Evolutionary conservation across 2,329 filamentous ascomycete species (phyloP), one percentile per base, ranked within the genome.

Genomic region (Alternaria triticina): DNA sequence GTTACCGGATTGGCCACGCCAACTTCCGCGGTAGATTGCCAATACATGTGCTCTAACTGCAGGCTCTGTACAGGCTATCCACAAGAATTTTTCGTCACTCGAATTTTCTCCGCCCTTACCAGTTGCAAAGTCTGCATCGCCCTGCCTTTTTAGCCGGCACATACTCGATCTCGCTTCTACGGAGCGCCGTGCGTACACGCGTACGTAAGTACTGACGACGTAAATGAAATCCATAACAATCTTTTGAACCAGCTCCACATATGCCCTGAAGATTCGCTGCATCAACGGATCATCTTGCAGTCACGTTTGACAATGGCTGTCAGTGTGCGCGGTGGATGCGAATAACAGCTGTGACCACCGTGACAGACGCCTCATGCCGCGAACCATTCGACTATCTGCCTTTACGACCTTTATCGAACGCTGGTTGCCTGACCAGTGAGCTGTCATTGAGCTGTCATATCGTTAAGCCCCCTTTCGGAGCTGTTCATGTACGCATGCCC

Each of bases 81-180:
- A 59, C 44, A 23, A 23, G 22, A 52, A 28, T 20, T 52, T 52
- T 52, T 23, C 13, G 22, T 52, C 54, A 40, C 36, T 43, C 23
- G 23, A 44, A 43, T 52, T 44, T 25, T 44, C 33, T 25, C 36
- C 36, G 45, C 30, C 36, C 44, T 23, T 40, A 28, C 55, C 47
- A 62, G 57, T 49, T 33, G 40, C 45, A 47, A 22, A 54, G n/a
- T 54, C 47, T 47, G 57, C 55, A 22, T 59, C 55, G 25, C 20
- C 25, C 59, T 54, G 30, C 25, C 22, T 47, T 58, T 62, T 58
- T 62, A 36, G 23, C 28, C 59, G 59, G 47, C 15, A 62, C n/a
- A 33, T 22, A 28, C 49, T 54, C 40, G 20, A 43, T 28, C 23
- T 15, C 30, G 27, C 30, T 40, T 27, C 51, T 22, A 30, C 9